Base-by-base conservation (phyloP, 768 basidiomycete species). In the Tylopilus felleus region DNA sequence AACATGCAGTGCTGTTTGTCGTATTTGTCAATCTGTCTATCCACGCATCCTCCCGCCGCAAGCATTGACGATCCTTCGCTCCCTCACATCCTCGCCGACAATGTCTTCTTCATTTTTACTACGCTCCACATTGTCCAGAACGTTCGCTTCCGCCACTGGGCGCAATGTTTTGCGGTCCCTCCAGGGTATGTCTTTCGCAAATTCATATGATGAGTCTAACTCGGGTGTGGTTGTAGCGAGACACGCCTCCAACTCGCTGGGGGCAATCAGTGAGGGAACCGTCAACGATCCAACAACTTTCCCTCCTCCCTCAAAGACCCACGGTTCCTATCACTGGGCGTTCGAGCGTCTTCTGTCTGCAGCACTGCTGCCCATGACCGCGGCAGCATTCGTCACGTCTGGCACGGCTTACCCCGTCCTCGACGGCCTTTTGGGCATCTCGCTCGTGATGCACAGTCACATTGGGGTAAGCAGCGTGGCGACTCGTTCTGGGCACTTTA, bases 231-330 rank as follows among this genome's bases (percentile, higher is more conserved):
- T 22, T 31, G n/a, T 44, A 80, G 79, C 68, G 52, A 72, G 78
- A 69, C 67, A 72, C 63, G 64, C 74, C 21, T 71, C 72, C 51
- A 73, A 72, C 47, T 62, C 69, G 17, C 58, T 63, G 5, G 53
- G 58, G 92, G 93, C 94, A 55, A 81, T 97, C 65, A 82, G 88
- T 74, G 83, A 83, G 69, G 97, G 96, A 47, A 90, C 92, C 28
- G 94, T 93, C 56, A 98, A 99, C 74, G 97, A 99, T 69, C 90
- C 95, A 2, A 93, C 90, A 2, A 75, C 84, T 9, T 98, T 96
- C 77, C 95, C 96, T 21, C 70, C 85, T 5, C 82, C 93, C 5
- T 87, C 82, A 55, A 86, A 81, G 66, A 71, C 82, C 1, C 90
- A 95, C 63, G 96, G 97, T 47, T 94, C 93, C 2, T 86, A 97